Evolutionary conservation across 1,284 basidiomycete genomes (phyloP).

Genomic region (Filobasidium uniguttulatum): DNA sequence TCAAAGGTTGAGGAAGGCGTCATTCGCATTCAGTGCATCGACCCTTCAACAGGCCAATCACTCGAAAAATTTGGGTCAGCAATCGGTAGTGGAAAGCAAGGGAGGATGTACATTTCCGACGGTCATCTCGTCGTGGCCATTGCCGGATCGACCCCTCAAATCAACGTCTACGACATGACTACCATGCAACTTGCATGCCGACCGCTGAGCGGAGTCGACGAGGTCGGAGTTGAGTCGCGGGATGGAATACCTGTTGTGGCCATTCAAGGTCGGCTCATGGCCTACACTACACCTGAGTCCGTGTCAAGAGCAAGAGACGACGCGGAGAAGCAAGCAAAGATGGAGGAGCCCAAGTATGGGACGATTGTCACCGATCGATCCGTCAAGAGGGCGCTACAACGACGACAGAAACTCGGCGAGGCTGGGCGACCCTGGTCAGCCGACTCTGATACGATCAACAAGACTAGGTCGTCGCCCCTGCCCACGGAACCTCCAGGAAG

Average conservation of each 20-base stretch:
- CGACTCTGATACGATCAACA: not conserved
- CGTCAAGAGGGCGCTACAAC: not conserved
- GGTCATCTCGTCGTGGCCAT: not conserved
- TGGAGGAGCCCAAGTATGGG: conserved; percentile 8
- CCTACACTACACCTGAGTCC: conserved; percentile 7
- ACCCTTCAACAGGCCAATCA: not conserved
- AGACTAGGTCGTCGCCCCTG: not conserved
- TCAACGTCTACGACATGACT: not conserved
- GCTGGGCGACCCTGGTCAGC: too few species aligned
- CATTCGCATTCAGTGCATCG: not conserved
- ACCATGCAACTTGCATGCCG: conserved; percentile 2
- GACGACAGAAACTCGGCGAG: not conserved
- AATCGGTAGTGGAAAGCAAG: not conserved
- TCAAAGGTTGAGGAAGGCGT: not conserved
- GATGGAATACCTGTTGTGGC: conserved; percentile 11
- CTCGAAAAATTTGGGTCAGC: not conserved
- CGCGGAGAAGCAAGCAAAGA: not conserved
- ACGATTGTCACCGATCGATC: conserved; percentile 11
- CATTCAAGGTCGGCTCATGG: conserved; percentile 5
- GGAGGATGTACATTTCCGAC: not conserved
- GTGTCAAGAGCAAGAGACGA: not conserved
- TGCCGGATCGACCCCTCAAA: not conserved
- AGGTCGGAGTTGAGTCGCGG: conserved; percentile 8
- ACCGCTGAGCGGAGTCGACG: conserved; percentile 2
- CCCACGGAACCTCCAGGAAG: not conserved